phyloP scores from a whole-genome alignment of 805 yeast genomes.

The Candida hungchunana region DNA sequence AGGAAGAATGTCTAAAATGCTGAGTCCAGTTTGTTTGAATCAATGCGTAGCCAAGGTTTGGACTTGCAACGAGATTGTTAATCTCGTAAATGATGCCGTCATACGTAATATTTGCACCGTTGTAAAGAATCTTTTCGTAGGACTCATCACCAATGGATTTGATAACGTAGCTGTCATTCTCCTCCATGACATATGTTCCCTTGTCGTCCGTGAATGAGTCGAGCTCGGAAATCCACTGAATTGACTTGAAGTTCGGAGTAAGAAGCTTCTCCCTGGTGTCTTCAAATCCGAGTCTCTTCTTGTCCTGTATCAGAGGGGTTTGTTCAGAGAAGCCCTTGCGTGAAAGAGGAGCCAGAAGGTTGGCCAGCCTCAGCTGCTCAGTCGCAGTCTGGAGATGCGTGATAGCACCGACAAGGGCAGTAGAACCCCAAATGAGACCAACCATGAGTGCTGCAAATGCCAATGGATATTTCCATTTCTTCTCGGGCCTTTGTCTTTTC shows the following conservation, averaged over 20 bases:
- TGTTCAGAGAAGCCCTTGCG: slow-evolving; percentile 5
- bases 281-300: slow-evolving; percentile 29
- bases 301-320: background rate
- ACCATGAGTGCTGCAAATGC: slow-evolving; percentile 1
- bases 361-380: slow-evolving; percentile 5
- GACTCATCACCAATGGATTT: slow-evolving; percentile 43
- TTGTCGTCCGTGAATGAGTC: slow-evolving; percentile 48
- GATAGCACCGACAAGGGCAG: slow-evolving; percentile 5
- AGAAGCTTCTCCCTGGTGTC: slow-evolving; percentile 54
- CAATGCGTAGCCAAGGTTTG: slow-evolving; percentile 56
- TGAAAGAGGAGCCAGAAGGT: slow-evolving; percentile 7
- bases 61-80: slow-evolving; percentile 58
- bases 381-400: slow-evolving; percentile 10
- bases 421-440: slow-evolving; percentile 13
- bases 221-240: slow-evolving; percentile 67
- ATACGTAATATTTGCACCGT: slow-evolving; percentile 42
- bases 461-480: background rate
- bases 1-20: slow-evolving; percentile 52
- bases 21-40: slow-evolving; percentile 57
- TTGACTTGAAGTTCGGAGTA: slow-evolving; percentile 43
- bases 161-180: slow-evolving; percentile 46
- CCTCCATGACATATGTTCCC: slow-evolving; percentile 60
- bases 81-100: slow-evolving; percentile 40
- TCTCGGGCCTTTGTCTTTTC: background rate
- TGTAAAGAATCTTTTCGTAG: slow-evolving; percentile 44